Evolutionary conservation across 306 rosid genomes (phyloP).

Genomic region (Inga leiocalycina): DNA sequence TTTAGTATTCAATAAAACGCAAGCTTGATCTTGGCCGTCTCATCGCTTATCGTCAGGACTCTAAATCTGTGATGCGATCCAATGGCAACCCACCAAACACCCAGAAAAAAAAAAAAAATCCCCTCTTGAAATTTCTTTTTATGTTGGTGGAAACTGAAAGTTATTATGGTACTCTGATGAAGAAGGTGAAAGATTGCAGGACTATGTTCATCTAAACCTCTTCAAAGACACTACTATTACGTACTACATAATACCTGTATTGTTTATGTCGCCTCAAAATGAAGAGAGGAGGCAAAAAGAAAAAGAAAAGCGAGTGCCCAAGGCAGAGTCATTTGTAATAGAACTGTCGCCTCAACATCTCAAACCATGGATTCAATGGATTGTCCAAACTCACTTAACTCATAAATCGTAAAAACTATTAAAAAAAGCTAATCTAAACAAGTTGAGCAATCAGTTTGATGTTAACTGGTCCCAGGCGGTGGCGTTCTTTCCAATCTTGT

Average conservation of each 20-base stretch:
- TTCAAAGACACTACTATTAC: neutral
- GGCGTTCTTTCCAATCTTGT: conserved; percentile 77
- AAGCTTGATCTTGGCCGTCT: neutral
- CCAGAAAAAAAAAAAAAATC: neutral
- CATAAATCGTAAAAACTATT: too few relatives aligned
- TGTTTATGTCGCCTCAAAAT: neutral
- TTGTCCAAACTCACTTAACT: too few relatives aligned
- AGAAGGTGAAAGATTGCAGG: neutral
- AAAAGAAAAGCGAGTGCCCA: neutral
- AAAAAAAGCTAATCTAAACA: too few relatives aligned
- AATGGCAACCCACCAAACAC: neutral
- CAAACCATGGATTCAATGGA: too few relatives aligned
- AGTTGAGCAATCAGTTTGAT: conserved; percentile 16
- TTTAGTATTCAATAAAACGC: neutral
- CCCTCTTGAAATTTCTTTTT: neutral
- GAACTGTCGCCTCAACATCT: neutral
- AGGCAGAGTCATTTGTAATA: neutral
- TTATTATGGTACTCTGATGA: neutral
- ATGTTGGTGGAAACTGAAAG: neutral
- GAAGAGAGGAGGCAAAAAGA: neutral
- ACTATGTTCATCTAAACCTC: neutral
- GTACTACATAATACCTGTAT: neutral
- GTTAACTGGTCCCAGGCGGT: conserved; percentile 52
- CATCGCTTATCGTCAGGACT: neutral
- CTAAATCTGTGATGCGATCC: neutral